Base-by-base conservation (phyloP, 1,284 basidiomycete species). In the Pyrrhoderma lamaoense region DNA sequence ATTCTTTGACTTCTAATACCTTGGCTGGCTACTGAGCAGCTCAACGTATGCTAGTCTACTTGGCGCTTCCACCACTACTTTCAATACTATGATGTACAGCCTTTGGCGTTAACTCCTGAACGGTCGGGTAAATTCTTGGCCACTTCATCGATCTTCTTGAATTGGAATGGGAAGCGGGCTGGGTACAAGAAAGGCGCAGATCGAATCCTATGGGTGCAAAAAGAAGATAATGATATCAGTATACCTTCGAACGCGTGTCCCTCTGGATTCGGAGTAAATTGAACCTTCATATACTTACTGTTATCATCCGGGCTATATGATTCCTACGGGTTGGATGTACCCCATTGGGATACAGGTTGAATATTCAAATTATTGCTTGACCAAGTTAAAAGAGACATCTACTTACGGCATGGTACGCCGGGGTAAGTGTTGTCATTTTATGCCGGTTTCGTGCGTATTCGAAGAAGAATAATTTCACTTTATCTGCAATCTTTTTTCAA, bases 401-500 rank as follows among this genome's bases (percentile, higher is more conserved):
- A 70, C 85, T 61, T 58, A 85, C 93, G 58, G 96, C 94, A 67
- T 99, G 96, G 60, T 99, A 98, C 2, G 90, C 80, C 1, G 95
- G 96, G 1, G 96, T 99, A 56, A 99, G 65, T 0, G 94, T 99
- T 8, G 96, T 99, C 95, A 99, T 99, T 79, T 99, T 99, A 70
- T 99, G 95, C 49, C 96, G 72, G 67, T 99, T 99, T 53, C 94
- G 77, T 0, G 95, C 95, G 61, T 99, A 85, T 65, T 95, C 92
- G 62, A 94, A 96, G 76, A 93, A 99, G 75, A 99, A 99, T 52
- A 85, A 72, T 67, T 99, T 98, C 60, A 99, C 95, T 72, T 98
- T 99, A 58, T 92, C 87, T 5, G 95, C 95, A 51, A 99, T 92
- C 89, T 95, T 22, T 42, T 51, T n/a, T 34, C 47, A 53, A 46